A percentile compares a stretch with the other conserved stretches of the same genome.
phyloP scores from a whole-genome alignment of 139 green algal genomes.

The Penium margaritaceum region DNA sequence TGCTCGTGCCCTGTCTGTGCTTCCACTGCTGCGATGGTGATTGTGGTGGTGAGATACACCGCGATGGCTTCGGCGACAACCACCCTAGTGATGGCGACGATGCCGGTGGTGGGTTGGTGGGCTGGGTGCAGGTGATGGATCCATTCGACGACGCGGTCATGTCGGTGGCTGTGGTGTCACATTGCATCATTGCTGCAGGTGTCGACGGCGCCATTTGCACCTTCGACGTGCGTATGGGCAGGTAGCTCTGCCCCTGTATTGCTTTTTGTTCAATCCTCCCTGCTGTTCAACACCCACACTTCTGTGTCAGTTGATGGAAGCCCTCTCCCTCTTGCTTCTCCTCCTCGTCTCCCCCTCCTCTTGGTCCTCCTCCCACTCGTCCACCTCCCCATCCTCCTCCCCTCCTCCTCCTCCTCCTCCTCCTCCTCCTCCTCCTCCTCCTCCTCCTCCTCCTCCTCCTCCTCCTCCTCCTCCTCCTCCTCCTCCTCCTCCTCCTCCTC shows the following conservation, averaged over 20 bases:
- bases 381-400: not conserved
- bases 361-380: not conserved
- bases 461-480: not conserved
- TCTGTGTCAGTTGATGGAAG: not conserved
- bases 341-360: not conserved
- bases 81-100: too few relatives aligned
- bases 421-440: not conserved
- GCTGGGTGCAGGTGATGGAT: conserved; percentile 59
- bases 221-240: conserved; percentile 67
- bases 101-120: too few relatives aligned
- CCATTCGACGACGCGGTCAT: conserved; percentile 79
- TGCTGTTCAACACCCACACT: too few relatives aligned
- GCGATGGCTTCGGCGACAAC: too few relatives aligned
- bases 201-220: conserved; percentile 78
- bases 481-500: not conserved
- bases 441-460: not conserved
- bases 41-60: too few relatives aligned
- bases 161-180: conserved; percentile 52
- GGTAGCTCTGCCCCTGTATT: not conserved
- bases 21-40: too few relatives aligned
- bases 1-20: too few relatives aligned
- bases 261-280: too few relatives aligned
- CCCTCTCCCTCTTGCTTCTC: not conserved
- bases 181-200: conserved; percentile 65
- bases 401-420: not conserved